Conservation (phyloP, 2,329 filamentous ascomycete genomes). For the Juglanconis oblonga region DNA sequence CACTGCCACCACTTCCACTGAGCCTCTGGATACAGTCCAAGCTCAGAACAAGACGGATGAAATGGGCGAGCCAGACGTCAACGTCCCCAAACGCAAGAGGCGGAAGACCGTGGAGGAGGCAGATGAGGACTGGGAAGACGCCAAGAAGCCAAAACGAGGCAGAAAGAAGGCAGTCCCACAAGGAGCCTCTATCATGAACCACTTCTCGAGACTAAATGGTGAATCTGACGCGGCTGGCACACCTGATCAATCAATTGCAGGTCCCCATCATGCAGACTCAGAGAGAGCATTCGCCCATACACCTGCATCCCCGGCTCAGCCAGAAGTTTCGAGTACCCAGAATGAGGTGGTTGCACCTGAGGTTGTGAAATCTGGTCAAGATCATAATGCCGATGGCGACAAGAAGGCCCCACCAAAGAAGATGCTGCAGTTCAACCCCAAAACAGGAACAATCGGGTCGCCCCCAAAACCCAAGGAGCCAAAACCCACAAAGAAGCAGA, state of each 20-base stretch:
- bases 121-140: constrained; percentile 17
- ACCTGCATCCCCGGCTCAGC: neutral
- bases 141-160: constrained; percentile 21
- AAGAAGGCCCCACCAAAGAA: constrained; percentile 36
- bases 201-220: constrained; percentile 20
- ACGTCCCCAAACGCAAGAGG: constrained; percentile 20
- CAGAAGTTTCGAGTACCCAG: neutral
- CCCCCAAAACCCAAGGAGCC: constrained; percentile 53
- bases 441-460: constrained; percentile 61
- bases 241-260: constrained; percentile 13
- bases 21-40: neutral
- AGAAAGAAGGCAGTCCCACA: constrained; percentile 24
- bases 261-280: neutral
- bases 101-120: constrained; percentile 24
- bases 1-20: neutral
- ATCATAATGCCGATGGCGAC: neutral
- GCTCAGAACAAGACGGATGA: neutral
- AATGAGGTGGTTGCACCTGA: neutral
- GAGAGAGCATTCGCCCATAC: neutral
- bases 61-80: constrained; percentile 11
- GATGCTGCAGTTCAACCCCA: constrained; percentile 54
- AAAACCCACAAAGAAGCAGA: constrained; percentile 12
- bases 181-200: constrained; percentile 23
- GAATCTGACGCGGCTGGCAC: neutral
- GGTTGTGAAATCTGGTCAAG: neutral